Evolutionary conservation across 192 early-diverging fungal genomes (phyloP).

Genomic region (Coemansia sp.): DNA sequence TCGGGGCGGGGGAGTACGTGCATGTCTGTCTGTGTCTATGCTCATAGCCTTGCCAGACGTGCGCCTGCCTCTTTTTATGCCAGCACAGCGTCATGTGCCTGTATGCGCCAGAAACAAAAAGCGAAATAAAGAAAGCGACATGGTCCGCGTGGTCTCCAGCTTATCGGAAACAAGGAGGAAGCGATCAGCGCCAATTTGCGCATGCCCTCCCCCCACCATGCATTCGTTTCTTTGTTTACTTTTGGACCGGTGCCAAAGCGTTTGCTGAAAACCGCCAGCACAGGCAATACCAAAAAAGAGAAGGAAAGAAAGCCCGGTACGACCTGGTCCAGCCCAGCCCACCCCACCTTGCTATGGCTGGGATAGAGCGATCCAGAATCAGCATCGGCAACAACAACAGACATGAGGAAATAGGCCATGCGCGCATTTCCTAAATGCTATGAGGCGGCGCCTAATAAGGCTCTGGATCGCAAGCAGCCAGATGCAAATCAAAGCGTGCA

Average conservation of each 20-base stretch:
- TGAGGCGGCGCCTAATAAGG: no score
- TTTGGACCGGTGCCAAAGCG: neutral
- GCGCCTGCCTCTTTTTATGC: no score
- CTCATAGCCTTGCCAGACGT: no score
- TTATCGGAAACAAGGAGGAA: neutral
- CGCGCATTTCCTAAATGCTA: no score
- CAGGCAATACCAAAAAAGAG: neutral
- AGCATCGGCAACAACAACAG: neutral
- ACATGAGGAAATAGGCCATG: neutral
- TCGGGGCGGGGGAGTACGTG: no score
- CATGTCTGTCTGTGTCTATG: neutral
- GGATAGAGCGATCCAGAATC: constrained; percentile 1
- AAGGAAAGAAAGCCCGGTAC: no score
- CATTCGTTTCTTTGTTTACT: neutral
- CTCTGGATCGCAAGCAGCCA: neutral
- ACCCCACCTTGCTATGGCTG: neutral
- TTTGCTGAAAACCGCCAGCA: neutral
- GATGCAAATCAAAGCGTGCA: neutral
- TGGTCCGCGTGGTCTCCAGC: constrained; percentile 1
- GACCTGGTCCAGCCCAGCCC: neutral
- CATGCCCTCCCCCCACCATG: neutral
- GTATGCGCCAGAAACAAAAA: neutral
- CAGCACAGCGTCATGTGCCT: neutral
- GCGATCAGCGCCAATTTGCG: neutral
- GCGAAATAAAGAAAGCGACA: neutral